Evolutionary conservation across 371 early-diverging fungal genomes (phyloP).

Genomic region (Apophysomyces elegans): DNA sequence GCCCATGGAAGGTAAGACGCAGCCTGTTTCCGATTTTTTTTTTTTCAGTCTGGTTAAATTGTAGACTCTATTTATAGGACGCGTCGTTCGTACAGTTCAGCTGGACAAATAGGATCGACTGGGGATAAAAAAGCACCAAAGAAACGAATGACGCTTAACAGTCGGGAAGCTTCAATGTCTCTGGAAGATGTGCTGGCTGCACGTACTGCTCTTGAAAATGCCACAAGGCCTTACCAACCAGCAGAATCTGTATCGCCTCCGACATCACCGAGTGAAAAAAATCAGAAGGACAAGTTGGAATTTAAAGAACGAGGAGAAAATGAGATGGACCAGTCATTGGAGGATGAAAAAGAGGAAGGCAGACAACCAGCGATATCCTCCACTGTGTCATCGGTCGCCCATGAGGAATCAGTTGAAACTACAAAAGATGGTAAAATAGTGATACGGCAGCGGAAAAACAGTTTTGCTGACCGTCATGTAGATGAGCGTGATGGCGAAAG

Average conservation of each 20-base stretch:
- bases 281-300: slow-evolving; percentile 8
- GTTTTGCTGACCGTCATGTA: neutral
- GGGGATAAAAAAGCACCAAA: slow-evolving; percentile 45
- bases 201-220: slow-evolving; percentile 37
- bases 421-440: neutral
- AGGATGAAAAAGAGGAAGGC: neutral
- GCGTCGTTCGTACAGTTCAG: slow-evolving; percentile 23
- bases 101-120: slow-evolving; percentile 12
- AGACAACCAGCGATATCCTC: slow-evolving; percentile 24
- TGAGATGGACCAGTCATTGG: slow-evolving; percentile 9
- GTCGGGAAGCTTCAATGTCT: slow-evolving; percentile 61
- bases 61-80: slow-evolving; percentile 10
- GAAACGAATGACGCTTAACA: slow-evolving; percentile 60
- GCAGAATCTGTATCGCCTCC: neutral
- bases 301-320: slow-evolving; percentile 7
- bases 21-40: neutral
- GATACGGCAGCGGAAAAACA: too few species aligned
- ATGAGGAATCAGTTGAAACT: neutral
- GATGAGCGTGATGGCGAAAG: neutral
- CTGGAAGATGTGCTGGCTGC: slow-evolving; percentile 55
- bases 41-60: neutral
- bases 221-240: slow-evolving; percentile 8
- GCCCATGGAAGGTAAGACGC: slow-evolving; percentile 32
- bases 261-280: slow-evolving; percentile 5
- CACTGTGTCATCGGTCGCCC: neutral